These are phyloP conservation scores for Salix suchowensis DNA, from an alignment of 345 rosid species.

Conservation along the genomic window DNA sequence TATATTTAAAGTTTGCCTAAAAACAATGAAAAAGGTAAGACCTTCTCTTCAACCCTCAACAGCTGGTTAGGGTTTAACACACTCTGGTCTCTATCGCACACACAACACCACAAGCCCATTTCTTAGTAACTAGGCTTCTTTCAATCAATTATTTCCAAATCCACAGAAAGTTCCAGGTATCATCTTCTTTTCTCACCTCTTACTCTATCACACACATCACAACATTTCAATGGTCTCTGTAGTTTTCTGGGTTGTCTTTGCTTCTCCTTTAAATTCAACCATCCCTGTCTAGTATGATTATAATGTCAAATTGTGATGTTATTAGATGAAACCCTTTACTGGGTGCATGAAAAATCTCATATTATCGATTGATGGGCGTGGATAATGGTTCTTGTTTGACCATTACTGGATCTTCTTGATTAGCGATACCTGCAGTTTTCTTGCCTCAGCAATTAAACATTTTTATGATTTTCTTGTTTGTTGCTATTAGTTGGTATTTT, in stretches of 20 bases:
- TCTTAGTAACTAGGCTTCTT: neutral
- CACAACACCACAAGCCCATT: neutral
- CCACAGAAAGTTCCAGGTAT: neutral
- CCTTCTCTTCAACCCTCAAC: neutral
- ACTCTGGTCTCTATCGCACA: neutral
- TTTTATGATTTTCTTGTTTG: neutral
- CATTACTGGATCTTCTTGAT: no score
- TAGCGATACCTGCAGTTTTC: no score
- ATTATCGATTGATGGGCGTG: no score
- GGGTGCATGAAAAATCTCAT: neutral
- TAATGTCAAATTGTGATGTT: neutral
- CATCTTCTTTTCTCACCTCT: neutral
- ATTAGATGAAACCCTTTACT: neutral
- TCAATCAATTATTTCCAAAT: neutral
- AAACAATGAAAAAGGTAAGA: neutral
- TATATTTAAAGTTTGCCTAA: no score
- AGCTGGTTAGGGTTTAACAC: neutral
- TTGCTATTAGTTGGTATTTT: neutral
- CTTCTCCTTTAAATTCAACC: neutral
- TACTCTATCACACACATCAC: neutral
- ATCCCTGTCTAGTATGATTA: neutral
- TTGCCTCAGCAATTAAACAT: no score
- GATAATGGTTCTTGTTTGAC: no score
- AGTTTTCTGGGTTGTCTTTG: neutral
- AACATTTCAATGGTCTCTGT: neutral